Evolutionary conservation across 805 yeast species (phyloP), one percentile per base, ranked within the genome.

Genomic region (Pichia membranifaciens): DNA sequence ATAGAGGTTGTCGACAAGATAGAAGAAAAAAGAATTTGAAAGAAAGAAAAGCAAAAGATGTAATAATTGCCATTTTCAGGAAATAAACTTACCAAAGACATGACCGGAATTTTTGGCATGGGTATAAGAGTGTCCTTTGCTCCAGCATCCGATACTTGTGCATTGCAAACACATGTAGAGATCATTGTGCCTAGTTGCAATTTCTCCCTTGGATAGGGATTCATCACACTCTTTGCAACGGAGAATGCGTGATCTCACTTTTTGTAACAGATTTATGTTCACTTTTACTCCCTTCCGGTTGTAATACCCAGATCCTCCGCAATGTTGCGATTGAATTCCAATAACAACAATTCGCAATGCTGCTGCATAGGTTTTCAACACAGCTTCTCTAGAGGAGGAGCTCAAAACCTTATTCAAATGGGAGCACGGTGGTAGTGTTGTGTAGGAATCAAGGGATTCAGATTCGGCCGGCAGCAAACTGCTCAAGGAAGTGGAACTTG

Each of bases 151-250:
- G 46, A 82, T 78, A 58, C 78, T 80, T 1, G 89, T 84, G 60
- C 95, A 86, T 58, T 84, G 90, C 35, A 86, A 62, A 61, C 95
- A 86, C 72, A 84, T 76, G 56, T 73, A 81, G 21, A 70, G 56
- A 25, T 39, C 37, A 38, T 23, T 38, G 29, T n/a, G 23, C 12
- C 15, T 22, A 16, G 8, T 16, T 31, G 12, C 9, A 6, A 3
- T 6, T 9, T 39, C 42, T 4, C 32, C 32, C 13, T 39, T 31
- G 15, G 51, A 70, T 58, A 57, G 73, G 70, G 39, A 59, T 59
- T 22, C 67, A 55, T 9, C 57, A 55, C 87, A 81, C 31, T 71
- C 75, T 21, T 74, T 65, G 56, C 88, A 81, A 49, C 66, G 67
- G 23, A 80, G 58, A 3, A 78, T 71, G 36, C 62, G 66, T 2